Conservation (phyloP, 352 stramenopile species). For the Aphanomyces euteiches region DNA sequence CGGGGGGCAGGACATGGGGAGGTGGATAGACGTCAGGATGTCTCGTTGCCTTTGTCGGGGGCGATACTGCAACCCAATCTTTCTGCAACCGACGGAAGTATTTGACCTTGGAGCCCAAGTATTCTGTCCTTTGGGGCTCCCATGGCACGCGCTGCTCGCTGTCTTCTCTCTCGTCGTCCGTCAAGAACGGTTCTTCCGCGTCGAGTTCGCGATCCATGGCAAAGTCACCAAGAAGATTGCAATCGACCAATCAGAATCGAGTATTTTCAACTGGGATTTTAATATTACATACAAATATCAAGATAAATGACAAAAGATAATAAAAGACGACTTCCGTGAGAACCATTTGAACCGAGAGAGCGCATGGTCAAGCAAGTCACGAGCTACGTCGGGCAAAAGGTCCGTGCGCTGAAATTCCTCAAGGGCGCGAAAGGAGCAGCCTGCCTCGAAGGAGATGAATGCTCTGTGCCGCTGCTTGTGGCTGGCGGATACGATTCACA, state of each 20-base stretch:
- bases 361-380: constrained; percentile 6
- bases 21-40: constrained; percentile 10
- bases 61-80: constrained; percentile 21
- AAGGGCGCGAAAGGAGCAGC: constrained; percentile 25
- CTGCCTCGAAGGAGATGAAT: constrained; percentile 29
- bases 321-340: no score
- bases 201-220: constrained; percentile 14
- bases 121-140: constrained; percentile 7
- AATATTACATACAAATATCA: constrained; percentile 1
- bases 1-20: constrained; percentile 18
- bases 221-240: background rate
- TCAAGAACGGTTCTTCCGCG: constrained; percentile 23
- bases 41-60: constrained; percentile 3
- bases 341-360: background rate
- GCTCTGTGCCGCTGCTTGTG: constrained; percentile 17
- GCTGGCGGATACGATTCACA: constrained; percentile 23
- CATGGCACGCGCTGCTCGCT: constrained; percentile 16
- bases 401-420: constrained; percentile 29
- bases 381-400: constrained; percentile 29
- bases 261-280: background rate
- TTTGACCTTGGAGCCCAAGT: constrained; percentile 26
- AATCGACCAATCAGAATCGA: constrained; percentile 10
- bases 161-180: constrained; percentile 4
- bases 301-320: background rate
- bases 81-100: constrained; percentile 29